phyloP scores from a whole-genome alignment of 2,329 filamentous ascomycete genomes.

The Sclerotinia borealis region DNA sequence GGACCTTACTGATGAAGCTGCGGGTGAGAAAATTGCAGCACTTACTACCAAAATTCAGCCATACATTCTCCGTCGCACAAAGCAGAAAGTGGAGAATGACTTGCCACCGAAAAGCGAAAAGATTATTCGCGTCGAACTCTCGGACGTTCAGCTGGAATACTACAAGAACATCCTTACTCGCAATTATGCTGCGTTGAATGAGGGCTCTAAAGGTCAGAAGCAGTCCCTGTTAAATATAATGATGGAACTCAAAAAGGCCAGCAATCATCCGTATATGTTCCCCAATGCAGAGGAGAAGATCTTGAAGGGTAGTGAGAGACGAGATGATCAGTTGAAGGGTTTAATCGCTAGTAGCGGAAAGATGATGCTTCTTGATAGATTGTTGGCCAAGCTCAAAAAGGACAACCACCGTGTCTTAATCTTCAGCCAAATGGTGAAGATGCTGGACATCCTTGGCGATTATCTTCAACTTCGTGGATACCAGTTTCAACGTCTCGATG shows the following conservation, averaged over 20 bases:
- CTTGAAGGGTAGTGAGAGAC: slow-evolving; percentile 68
- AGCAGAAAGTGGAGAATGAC: slow-evolving; percentile 95
- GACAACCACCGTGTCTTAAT: slow-evolving; percentile 95
- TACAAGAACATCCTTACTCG: slow-evolving; percentile 98
- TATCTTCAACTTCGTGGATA: slow-evolving; percentile 92
- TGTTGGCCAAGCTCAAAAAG: slow-evolving; percentile 87
- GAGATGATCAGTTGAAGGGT: slow-evolving; percentile 86
- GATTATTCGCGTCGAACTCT: slow-evolving; percentile 95
- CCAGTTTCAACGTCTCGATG: slow-evolving; percentile 89
- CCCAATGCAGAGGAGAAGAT: slow-evolving; percentile 88
- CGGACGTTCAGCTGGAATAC: slow-evolving; percentile 93
- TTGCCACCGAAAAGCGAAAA: slow-evolving; percentile 96
- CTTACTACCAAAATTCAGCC: slow-evolving; percentile 84
- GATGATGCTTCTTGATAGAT: slow-evolving; percentile 96
- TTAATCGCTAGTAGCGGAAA: slow-evolving; percentile 97
- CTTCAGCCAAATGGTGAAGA: slow-evolving; percentile 99
- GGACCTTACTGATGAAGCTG: slow-evolving; percentile 73
- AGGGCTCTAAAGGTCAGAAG: slow-evolving; percentile 84
- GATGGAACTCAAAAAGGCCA: slow-evolving; percentile 99
- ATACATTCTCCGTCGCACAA: slow-evolving; percentile 91
- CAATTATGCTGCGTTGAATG: slow-evolving; percentile 90
- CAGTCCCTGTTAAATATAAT: slow-evolving; percentile 96
- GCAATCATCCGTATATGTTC: slow-evolving; percentile 98
- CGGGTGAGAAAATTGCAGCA: slow-evolving; percentile 79
- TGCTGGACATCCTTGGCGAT: slow-evolving; percentile 92